Percentiles rank a stretch among this genome's conserved stretches.
Conservation (phyloP, 2,329 filamentous ascomycete genomes). For the Boeremia exigua region DNA sequence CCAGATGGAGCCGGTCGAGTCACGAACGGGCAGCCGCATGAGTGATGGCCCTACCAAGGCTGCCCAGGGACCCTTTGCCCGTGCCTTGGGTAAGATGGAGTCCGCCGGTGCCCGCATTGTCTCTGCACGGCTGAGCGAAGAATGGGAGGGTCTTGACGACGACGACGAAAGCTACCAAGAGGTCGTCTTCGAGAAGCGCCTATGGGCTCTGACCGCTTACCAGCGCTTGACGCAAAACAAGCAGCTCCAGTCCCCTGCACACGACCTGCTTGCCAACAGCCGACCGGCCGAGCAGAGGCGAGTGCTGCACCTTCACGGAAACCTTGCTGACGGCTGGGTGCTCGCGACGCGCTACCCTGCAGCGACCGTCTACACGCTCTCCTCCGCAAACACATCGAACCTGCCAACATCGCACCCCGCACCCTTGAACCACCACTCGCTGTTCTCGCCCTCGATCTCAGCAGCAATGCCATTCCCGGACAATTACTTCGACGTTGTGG, state of each 20-base stretch:
- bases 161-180: slow-evolving; percentile 34
- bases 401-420: slow-evolving; percentile 32
- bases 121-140: slow-evolving; percentile 32
- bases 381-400: slow-evolving; percentile 25
- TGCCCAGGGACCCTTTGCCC: slow-evolving; percentile 28
- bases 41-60: slow-evolving; percentile 26
- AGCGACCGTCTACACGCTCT: slow-evolving; percentile 33
- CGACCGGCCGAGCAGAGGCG: slow-evolving; percentile 31
- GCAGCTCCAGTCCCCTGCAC: slow-evolving; percentile 33
- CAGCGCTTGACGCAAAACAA: slow-evolving; percentile 38
- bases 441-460: slow-evolving; percentile 31
- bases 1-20: slow-evolving; percentile 28
- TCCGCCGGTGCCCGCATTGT: slow-evolving; percentile 34
- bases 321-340: slow-evolving; percentile 36
- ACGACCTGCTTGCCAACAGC: slow-evolving; percentile 30
- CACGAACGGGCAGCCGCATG: slow-evolving; percentile 29
- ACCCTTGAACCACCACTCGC: slow-evolving; percentile 37
- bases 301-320: slow-evolving; percentile 34
- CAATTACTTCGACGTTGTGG: slow-evolving; percentile 34
- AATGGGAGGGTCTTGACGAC: slow-evolving; percentile 36
- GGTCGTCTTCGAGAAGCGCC: slow-evolving; percentile 36
- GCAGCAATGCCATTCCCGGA: slow-evolving; percentile 34
- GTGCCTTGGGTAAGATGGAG: slow-evolving; percentile 36
- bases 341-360: slow-evolving; percentile 34
- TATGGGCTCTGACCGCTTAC: slow-evolving; percentile 36